Evolutionary conservation across 371 early-diverging fungal species (phyloP), one percentile per base, ranked within the genome.

Genomic region (Saksenaea oblongispora): DNA sequence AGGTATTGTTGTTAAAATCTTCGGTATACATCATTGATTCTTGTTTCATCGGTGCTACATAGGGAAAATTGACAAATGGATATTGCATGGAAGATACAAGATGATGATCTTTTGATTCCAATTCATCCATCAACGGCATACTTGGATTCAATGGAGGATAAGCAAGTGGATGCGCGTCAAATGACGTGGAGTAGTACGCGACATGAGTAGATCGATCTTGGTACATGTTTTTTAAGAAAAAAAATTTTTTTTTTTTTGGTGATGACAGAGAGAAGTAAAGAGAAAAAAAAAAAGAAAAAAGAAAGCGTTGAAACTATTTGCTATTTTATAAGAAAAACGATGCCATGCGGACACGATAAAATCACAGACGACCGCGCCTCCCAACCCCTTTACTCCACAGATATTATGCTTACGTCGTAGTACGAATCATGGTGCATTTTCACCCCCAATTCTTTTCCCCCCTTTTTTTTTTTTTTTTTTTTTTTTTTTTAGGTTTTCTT

Each of bases 121-220:
- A 22, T 47, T 22, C 51, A 22, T 47, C 24, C 51, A 22, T 47
- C 11, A 22, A 47, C 5, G 51, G 51, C 51, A 47, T 17, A 11
- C 22, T 47, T 10, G 51, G 10, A 22, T 47, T 47, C 22, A 47
- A 47, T 22, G 51, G 22, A 47, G 51, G 51, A 47, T 18, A 47
- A 10, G 22, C 17, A 47, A 22, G 22, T 18, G 10, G 51, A 5
- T n/a, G 51, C 51, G 51, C 24, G 24, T 47, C 51, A 22, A 47
- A 47, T 8, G 24, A 47, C 17, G 4, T 22, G 22, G 51, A 22
- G 1, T 10, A 22, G 9, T 47, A 47, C 51, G 51, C 51, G 51
- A 47, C 51, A 22, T 47, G 51, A 47, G 51, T 18, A 47, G 22
- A 47, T 22, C 24, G 51, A 47, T 47, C 51, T 47, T 47, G 51